Base-by-base conservation (phyloP, 371 early-diverging fungal genomes). In the Gilbertella persicaria region DNA sequence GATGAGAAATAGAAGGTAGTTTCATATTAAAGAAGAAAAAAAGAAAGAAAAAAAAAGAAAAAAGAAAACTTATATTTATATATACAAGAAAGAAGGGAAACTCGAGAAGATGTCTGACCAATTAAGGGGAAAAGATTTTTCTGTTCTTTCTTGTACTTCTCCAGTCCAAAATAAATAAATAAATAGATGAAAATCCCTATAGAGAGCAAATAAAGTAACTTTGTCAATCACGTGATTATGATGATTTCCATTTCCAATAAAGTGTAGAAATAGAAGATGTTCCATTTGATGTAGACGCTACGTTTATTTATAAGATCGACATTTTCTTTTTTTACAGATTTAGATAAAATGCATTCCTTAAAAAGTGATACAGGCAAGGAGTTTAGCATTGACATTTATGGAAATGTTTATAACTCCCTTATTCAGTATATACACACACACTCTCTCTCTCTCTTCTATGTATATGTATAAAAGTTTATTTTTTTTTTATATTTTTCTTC, bases 1-100 rank as follows among this genome's bases (percentile, higher is more conserved):
- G 35, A 42, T 53, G 58, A 8, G 64, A 58, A 38, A 73, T 67
- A 9, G 74, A 67, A 13, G 74, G 67, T 29, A 73, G 40, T 33
- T 12, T 24, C 16, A 30, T 17, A 25, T 13, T 17, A 29, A 8
- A 12, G 12, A 26, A 14, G 5, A 24, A 44, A 44, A 44, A 12
- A 53, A 54, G 26, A 24, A 37, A 20, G 38, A 50, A 59, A 46
- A 51, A 52, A 47, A 39, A 40, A 36, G 40, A 37, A 38, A 48
- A 51, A 48, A 43, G 54, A 36, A 55, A 24, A 53, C 33, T 20
- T 19, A 53, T 50, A 48, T 37, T 42, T 37, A 50, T 26, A 44
- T 41, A 33, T 29, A 41, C 41, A 42, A 24, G 14, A 46, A 46
- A 24, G 21, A 28, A 53, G 61, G 60, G 66, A 69, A 69, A 28